Evolutionary conservation across 192 early-diverging fungal species (phyloP).

Genomic region (Coemansia sp.): DNA sequence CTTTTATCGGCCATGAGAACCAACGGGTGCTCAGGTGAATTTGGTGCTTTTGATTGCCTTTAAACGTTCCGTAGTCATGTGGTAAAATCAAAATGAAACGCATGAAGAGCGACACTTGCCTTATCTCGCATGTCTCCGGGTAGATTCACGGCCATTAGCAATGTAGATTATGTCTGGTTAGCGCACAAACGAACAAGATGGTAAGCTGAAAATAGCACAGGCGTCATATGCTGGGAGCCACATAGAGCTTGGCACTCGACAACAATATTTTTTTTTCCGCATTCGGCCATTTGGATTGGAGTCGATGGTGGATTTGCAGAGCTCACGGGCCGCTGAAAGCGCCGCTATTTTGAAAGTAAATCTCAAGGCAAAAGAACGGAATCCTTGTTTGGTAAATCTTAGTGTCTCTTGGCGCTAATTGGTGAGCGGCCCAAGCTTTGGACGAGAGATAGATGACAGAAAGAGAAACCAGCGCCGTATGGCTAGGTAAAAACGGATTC

Average conservation of each 20-base stretch:
- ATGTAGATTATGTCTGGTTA: not conserved
- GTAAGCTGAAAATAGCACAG: not conserved
- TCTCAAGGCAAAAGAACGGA: not conserved
- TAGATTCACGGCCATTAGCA: not conserved
- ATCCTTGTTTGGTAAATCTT: not conserved
- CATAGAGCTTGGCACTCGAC: not conserved
- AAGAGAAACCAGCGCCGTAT: not conserved
- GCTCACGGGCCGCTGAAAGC: not conserved
- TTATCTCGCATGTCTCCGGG: not conserved
- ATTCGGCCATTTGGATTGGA: not conserved
- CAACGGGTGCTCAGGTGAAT: not conserved
- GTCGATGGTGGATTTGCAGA: not conserved
- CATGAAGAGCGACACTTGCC: not conserved
- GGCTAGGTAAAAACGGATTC: not conserved
- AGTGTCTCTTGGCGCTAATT: not conserved
- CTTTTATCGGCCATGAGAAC: not conserved
- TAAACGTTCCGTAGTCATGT: not conserved
- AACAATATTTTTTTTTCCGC: not conserved
- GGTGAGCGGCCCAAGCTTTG: not conserved
- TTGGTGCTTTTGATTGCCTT: not conserved
- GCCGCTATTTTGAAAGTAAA: not conserved
- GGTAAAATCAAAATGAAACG: not conserved
- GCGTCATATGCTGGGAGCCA: not conserved
- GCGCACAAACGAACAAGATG: not conserved
- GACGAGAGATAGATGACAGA: not conserved